Evolutionary conservation across 805 yeast species (phyloP).

Genomic region (Candida maris): DNA sequence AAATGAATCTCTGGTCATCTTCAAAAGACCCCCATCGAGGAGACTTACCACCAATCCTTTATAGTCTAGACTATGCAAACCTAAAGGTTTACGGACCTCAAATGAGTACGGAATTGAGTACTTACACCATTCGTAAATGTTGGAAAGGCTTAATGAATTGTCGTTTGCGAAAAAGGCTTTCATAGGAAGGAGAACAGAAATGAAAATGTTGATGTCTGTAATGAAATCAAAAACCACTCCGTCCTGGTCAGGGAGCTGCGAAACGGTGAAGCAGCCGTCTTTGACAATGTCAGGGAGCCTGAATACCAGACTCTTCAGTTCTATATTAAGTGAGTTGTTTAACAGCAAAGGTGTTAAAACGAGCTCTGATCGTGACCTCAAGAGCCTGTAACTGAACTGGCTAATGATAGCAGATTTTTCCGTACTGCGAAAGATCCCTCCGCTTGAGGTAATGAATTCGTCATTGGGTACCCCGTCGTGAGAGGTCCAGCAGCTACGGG

Average conservation of each 20-base stretch:
- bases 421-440: slow-evolving; percentile 11
- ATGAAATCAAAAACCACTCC: slow-evolving; percentile 51
- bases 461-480: slow-evolving; percentile 4
- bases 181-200: slow-evolving; percentile 44
- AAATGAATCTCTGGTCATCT: slow-evolving; percentile 37
- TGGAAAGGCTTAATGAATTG: slow-evolving; percentile 13
- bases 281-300: slow-evolving; percentile 36
- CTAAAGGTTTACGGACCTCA: slow-evolving; percentile 52
- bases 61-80: slow-evolving; percentile 43
- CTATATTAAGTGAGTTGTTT: slow-evolving; percentile 33
- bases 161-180: slow-evolving; percentile 37
- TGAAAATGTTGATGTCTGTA: slow-evolving; percentile 47
- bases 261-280: slow-evolving; percentile 35
- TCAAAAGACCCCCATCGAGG: slow-evolving; percentile 74
- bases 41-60: slow-evolving; percentile 53
- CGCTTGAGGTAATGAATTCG: slow-evolving; percentile 10
- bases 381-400: slow-evolving; percentile 13
- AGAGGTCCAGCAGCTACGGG: background rate
- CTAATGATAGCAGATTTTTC: slow-evolving; percentile 13
- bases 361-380: slow-evolving; percentile 9
- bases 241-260: slow-evolving; percentile 27
- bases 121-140: slow-evolving; percentile 57
- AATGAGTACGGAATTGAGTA: slow-evolving; percentile 67
- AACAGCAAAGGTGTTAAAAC: slow-evolving; percentile 39
- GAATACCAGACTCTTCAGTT: slow-evolving; percentile 37